These are phyloP conservation scores for Cytospora chrysosperma DNA, from an alignment of 2,329 filamentous ascomycete genomes.

Conservation along the genomic window DNA sequence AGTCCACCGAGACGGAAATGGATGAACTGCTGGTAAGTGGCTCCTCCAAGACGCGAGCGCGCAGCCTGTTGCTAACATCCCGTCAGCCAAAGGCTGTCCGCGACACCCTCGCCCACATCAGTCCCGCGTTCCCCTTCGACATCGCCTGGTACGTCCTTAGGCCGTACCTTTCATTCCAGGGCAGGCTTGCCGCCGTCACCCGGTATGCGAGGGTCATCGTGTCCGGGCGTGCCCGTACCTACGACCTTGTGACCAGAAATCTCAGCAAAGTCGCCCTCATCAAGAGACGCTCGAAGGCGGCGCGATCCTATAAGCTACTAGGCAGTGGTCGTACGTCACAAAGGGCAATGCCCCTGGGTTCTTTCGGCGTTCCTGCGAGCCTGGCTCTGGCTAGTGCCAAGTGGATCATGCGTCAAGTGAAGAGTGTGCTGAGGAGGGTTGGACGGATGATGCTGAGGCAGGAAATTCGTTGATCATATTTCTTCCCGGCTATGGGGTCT, in stretches of 20 bases:
- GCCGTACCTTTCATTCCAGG: not conserved
- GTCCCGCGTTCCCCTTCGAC: not conserved
- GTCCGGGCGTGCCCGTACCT: no score
- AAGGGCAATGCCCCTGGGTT: not conserved
- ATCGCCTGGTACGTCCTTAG: not conserved
- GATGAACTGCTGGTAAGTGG: not conserved
- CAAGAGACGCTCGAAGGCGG: not conserved
- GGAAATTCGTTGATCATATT: not conserved
- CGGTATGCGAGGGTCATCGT: no score
- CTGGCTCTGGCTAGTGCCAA: not conserved
- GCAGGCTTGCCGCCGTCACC: not conserved
- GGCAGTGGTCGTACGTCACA: not conserved
- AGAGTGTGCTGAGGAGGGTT: not conserved
- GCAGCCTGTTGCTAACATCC: not conserved
- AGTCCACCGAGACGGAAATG: not conserved
- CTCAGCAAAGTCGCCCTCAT: not conserved
- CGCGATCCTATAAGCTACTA: not conserved
- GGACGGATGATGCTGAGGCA: not conserved
- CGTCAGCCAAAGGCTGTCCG: not conserved
- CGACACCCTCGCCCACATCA: not conserved
- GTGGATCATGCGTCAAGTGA: not conserved
- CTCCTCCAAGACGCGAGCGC: not conserved
- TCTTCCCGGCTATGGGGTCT: not conserved
- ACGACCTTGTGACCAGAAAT: not conserved
- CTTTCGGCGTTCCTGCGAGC: not conserved